Base-by-base conservation (phyloP, 176 grass and related monocot genomes). In the Eleusine coracana region DNA sequence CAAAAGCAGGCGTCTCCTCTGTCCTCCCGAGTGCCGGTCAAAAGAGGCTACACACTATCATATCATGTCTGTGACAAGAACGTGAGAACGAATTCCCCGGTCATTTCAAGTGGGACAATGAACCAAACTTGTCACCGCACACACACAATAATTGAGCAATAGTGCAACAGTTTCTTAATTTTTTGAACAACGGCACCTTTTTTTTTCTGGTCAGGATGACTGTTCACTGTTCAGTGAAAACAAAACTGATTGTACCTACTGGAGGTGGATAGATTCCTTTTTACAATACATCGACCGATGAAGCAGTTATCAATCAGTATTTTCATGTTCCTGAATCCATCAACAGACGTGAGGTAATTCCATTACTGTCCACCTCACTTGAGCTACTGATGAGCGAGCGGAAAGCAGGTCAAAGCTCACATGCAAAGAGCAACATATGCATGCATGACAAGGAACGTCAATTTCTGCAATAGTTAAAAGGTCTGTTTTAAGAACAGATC, bases 61-160 rank as follows among this genome's bases (percentile, higher is more conserved):
- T 80, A 66, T 52, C 58, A 81, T 23, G 82, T 77, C 60, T 27
- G 38, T 72, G 83, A 89, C 58, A 82, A 68, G 59, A 90, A 86
- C 83, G n/a, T 60, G 29, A 61, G 61, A 61, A 28, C 71, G 25
- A 70, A 82, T 87, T 69, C 40, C 29, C 23, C 31, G 18, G 51
- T 51, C 59, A 76, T n/a, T 76, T 60, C 74, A 17, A 50, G 76
- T 70, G 70, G 82, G 80, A 42, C 54, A 52, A 65, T 36, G 25
- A 66, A 60, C 39, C 66, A 18, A 59, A 73, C 73, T 49, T 60
- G 73, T 65, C 66, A 67, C 72, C 21, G 5, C 46, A 5, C 17
- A 18, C 6, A 78, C 48, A 18, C 69, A 83, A 83, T 86, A 70
- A 86, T 86, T 45, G 55, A 86, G 79, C 16, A 50, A 37, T 6